Evolutionary conservation across 805 yeast genomes (phyloP), one percentile per base, ranked within the genome.

Genomic region (Candida nonsorbophila): DNA sequence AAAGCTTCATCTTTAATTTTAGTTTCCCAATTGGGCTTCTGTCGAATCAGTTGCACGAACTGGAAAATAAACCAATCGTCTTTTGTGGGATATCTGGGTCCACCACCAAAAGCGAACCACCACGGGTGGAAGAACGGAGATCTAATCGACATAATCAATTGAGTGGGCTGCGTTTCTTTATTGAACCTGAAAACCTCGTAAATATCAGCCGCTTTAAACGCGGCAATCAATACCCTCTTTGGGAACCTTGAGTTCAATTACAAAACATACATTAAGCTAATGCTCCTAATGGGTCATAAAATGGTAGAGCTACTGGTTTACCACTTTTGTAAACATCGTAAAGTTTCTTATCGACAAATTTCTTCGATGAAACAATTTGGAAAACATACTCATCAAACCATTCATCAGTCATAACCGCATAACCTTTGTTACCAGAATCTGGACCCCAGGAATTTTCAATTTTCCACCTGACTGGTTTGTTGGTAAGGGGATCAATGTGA

Each of bases 401-500:
- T 11, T 47, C 50, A 41, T 63, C 70, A 10, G 67, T 55, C 69
- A 63, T 63, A 28, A 62, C 48, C 33, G 49, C 62, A 42, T 51
- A 60, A n/a, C 70, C 69, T 34, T 55, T 53, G 17, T 59, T 56
- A 21, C 70, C 69, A 6, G 48, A 56, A 4, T 36, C 56, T 19
- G 52, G 58, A 30, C 70, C 70, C 69, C 69, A 62, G 1, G 68
- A 61, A 40, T 62, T 63, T 38, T 63, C 62, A 29, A 63, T 58
- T 44, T 62, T 63, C 70, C 69, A 63, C 44, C 70, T 50, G 2
- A 60, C 47, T 4, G 69, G 70, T 3, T 28, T 25, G 9, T 67
- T 67, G 20, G 55, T 45, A 6, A 25, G 29, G 8, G 67, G 74
- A 39, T 80, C 86, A 20, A 85, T 59, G 53, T 84, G 87, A 25